phyloP scores from a whole-genome alignment of 306 rosid genomes.

The Dalbergia cochinchinensis region DNA sequence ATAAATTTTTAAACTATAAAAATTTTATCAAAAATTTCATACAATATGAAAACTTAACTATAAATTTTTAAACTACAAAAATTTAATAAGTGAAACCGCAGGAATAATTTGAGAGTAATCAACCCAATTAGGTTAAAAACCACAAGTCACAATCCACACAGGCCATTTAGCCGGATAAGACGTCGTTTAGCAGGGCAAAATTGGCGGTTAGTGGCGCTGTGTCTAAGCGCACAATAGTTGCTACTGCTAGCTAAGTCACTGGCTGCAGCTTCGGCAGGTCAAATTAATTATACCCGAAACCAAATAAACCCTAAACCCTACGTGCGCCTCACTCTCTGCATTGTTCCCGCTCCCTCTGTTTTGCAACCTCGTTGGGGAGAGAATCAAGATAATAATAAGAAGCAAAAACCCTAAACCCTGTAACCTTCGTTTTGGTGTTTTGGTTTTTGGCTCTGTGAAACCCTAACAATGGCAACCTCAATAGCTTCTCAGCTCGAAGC shows the following conservation, averaged over 20 bases:
- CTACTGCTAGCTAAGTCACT: background rate
- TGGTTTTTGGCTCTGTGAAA: background rate
- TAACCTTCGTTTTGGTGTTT: background rate
- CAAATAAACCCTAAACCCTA: background rate
- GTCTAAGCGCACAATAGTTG: background rate
- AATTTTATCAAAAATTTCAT: too few relatives aligned
- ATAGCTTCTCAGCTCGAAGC: slow-evolving; percentile 73
- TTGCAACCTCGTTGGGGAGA: background rate
- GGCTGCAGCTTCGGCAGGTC: too few relatives aligned
- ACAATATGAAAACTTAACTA: too few relatives aligned
- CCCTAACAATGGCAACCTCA: slow-evolving; percentile 69
- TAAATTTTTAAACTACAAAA: too few relatives aligned
- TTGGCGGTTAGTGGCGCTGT: background rate
- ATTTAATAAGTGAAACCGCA: too few relatives aligned
- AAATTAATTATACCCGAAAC: too few relatives aligned
- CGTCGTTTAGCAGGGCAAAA: background rate
- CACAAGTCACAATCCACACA: too few relatives aligned
- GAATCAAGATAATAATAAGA: background rate
- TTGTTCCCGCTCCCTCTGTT: background rate
- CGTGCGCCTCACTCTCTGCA: background rate
- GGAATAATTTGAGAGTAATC: too few relatives aligned
- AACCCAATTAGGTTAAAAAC: too few relatives aligned
- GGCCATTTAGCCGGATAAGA: background rate
- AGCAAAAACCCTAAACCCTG: background rate
- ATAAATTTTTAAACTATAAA: too few relatives aligned